phyloP scores from a whole-genome alignment of 169 alveolate genomes.

The Eimeria praecox region DNA sequence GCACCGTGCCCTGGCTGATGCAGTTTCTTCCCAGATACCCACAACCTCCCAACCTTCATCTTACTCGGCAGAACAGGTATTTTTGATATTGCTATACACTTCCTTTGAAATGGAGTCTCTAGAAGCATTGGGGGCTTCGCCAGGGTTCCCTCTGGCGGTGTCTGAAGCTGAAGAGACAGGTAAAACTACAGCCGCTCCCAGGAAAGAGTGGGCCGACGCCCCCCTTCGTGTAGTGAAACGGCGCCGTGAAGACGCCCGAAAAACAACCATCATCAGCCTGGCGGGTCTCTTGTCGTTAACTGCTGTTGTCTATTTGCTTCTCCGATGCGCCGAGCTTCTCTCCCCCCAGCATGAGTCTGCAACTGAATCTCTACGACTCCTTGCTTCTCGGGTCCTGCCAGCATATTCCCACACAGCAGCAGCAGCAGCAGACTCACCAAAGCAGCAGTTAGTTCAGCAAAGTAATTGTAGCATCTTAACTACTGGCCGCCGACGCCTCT shows the following conservation, averaged over 20 bases:
- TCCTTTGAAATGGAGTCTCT: not conserved
- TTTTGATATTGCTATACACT: not conserved
- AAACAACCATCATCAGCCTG: not conserved
- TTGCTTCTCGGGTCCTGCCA: not conserved
- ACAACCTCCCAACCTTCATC: not conserved
- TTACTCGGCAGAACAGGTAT: not conserved
- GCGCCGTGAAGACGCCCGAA: not conserved
- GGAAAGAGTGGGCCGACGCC: not conserved
- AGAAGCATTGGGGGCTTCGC: not conserved
- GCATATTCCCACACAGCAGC: not conserved
- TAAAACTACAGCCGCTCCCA: not conserved
- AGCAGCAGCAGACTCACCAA: not conserved
- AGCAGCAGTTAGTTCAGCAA: no score
- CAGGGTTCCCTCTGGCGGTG: not conserved
- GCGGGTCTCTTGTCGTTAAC: not conserved
- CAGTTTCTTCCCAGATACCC: not conserved
- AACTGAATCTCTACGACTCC: not conserved
- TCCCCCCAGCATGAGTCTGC: not conserved
- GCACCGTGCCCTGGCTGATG: constrained; percentile 10
- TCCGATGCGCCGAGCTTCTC: constrained; percentile 41
- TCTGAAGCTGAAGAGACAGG: constrained; percentile 33
- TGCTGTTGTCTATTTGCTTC: not conserved
- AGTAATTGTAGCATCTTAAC: not conserved
- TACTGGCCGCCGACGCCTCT: not conserved
- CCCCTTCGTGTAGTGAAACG: not conserved